Base-by-base conservation (phyloP, 805 yeast species). In the Ogataea saltuana region DNA sequence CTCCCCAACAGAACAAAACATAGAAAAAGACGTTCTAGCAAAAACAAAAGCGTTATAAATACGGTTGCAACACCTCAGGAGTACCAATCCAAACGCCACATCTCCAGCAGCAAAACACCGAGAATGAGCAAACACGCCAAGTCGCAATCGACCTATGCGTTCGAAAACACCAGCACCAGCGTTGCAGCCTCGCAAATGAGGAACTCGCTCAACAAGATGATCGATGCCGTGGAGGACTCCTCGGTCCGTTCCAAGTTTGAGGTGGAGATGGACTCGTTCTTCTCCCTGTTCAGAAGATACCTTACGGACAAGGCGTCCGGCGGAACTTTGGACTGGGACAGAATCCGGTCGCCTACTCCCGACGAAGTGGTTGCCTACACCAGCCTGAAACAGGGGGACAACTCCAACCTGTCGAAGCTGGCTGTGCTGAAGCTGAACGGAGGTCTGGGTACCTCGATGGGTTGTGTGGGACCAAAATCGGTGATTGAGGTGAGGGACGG, bases 371-470 rank as follows among this genome's bases (percentile, higher is more conserved):
- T 89, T 44, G 82, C 81, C 55, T 93, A 87, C 72, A 59, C 68
- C 29, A 60, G 73, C 28, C 74, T 89, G 51, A 60, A 61, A 4
- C 72, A 70, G 36, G 65, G 65, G 33, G 38, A 45, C 16, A 53
- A 55, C 35, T 67, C 69, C 48, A 75, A 80, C 65, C 75, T 93
- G 59, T 69, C 81, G 55, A 90, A 90, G 68, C 78, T 93, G 64
- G 98, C 97, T 7, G 99, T 93, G 31, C 76, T 93, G 68, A 93
- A 93, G 72, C 78, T 93, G 65, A 93, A 93, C 65, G 99, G 99
- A 75, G 99, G 99, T 32, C 76, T 93, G 56, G 99, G 99, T 63
- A 93, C 99, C 16, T 91, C 98, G 8, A 93, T 93, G 99, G 99
- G 99, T 45, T 93, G 99, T 73, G 97, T 93, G 50, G 99, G 99